These are phyloP conservation scores for Bimuria novae-zelandiae DNA, from an alignment of 2,329 filamentous ascomycete species.

Conservation along the genomic window DNA sequence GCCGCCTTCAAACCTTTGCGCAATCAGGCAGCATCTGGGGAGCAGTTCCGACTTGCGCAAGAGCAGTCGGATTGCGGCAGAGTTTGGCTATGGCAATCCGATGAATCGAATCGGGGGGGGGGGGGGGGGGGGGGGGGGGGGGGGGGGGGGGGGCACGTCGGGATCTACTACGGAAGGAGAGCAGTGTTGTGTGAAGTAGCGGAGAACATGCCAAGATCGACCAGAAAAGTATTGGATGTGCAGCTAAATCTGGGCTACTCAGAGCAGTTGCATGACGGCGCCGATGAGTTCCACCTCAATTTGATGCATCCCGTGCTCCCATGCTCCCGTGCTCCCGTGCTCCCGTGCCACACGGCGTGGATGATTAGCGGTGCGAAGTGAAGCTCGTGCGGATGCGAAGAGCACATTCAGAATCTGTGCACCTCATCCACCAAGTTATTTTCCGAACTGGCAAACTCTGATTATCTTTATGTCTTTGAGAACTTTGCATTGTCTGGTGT, in stretches of 20 bases:
- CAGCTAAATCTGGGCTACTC: slow-evolving; percentile 2
- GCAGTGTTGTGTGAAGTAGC: neutral
- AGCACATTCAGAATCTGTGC: too few species aligned
- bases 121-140: too few species aligned
- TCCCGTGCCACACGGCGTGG: neutral
- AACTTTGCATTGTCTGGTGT: neutral
- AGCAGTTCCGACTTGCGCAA: neutral
- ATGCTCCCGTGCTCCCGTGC: too few species aligned
- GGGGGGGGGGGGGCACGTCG: too few species aligned
- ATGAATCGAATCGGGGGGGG: too few species aligned
- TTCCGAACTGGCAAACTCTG: too few species aligned
- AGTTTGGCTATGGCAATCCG: too few species aligned
- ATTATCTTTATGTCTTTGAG: too few species aligned
- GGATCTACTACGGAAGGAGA: neutral
- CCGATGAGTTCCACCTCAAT: neutral
- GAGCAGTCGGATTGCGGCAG: neutral
- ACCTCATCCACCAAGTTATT: too few species aligned
- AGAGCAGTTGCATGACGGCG: neutral
- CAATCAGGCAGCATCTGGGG: neutral
- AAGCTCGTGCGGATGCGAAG: too few species aligned
- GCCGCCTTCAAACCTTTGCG: neutral
- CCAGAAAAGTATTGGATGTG: slow-evolving; percentile 1
- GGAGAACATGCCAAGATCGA: slow-evolving; percentile 2
- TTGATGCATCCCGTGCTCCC: neutral
- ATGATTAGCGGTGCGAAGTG: neutral